These are phyloP conservation scores for Ceratocystis huliohia DNA, from an alignment of 2,329 filamentous ascomycete genomes.

Conservation along the genomic window DNA sequence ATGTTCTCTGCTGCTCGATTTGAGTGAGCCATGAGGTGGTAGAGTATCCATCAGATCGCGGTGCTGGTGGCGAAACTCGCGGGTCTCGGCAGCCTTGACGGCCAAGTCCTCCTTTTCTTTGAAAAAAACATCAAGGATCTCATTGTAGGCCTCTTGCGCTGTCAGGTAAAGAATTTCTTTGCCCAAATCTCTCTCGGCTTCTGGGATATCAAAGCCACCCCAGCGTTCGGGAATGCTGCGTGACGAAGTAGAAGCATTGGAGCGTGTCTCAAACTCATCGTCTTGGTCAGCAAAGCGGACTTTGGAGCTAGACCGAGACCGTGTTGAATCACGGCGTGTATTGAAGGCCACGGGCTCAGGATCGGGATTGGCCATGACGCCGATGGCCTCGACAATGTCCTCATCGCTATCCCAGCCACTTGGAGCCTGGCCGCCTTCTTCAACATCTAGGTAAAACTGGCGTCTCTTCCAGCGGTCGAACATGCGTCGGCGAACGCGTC, in stretches of 20 bases:
- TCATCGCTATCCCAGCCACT: conserved; percentile 45
- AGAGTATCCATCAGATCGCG: conserved; percentile 37
- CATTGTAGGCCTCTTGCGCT: conserved; percentile 84
- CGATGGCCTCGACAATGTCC: conserved; percentile 37
- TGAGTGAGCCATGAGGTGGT: conserved; percentile 11
- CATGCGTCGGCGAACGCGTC: conserved; percentile 38
- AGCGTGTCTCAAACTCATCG: conserved; percentile 52
- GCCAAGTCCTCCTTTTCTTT: conserved; percentile 65
- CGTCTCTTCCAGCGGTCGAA: conserved; percentile 64
- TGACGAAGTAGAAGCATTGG: conserved; percentile 61
- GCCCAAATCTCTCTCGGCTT: conserved; percentile 69
- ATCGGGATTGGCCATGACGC: conserved; percentile 24
- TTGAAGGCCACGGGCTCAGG: conserved; percentile 25
- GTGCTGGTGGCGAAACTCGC: conserved; percentile 46
- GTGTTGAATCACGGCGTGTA: conserved; percentile 33
- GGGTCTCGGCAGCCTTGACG: conserved; percentile 52
- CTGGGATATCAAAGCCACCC: conserved; percentile 69
- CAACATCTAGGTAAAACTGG: conserved; percentile 73
- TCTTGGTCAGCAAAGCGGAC: conserved; percentile 65
- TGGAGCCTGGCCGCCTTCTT: conserved; percentile 54
- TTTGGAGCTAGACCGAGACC: conserved; percentile 65
- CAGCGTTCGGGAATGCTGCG: conserved; percentile 59
- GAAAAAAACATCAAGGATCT: conserved; percentile 79
- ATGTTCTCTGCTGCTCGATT: neutral
- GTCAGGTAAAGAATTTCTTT: conserved; percentile 85